phyloP scores from a whole-genome alignment of 345 rosid species.

The Cardiospermum halicacabum region DNA sequence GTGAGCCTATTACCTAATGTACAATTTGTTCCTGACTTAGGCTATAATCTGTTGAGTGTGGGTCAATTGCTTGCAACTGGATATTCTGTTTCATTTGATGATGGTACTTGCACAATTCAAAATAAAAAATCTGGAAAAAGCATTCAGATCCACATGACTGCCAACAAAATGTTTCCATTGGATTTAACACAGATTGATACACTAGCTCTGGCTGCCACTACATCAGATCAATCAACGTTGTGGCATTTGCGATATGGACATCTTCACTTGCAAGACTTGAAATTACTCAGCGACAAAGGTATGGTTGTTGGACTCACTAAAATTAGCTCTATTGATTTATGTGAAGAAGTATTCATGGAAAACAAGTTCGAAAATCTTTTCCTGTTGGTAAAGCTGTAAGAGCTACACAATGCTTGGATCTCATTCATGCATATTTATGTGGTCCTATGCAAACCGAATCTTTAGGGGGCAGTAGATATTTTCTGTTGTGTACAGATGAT shows the following conservation, averaged over 20 bases:
- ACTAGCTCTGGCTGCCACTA: background rate
- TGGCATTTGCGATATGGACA: slow-evolving; percentile 7
- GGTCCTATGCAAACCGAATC: no score
- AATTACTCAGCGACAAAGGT: background rate
- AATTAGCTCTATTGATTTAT: no score
- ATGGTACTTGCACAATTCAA: background rate
- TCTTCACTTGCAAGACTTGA: background rate
- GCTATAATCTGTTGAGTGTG: no score
- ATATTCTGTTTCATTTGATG: no score
- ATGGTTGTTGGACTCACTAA: background rate
- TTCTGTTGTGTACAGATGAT: background rate
- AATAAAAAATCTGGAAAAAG: background rate
- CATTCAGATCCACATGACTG: background rate
- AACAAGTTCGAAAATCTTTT: background rate
- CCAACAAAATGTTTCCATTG: slow-evolving; percentile 5
- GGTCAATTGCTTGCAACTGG: no score
- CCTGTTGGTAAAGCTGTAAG: background rate
- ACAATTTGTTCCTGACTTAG: no score
- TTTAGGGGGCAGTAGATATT: background rate
- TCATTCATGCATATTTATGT: no score
- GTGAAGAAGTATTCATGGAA: background rate
- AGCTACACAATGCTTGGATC: background rate
- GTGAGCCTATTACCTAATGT: no score
- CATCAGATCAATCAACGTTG: background rate
- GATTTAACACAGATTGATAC: background rate